Evolutionary conservation across 768 basidiomycete genomes (phyloP), one percentile per base, ranked within the genome.

Genomic region (Tulasnella sp.): DNA sequence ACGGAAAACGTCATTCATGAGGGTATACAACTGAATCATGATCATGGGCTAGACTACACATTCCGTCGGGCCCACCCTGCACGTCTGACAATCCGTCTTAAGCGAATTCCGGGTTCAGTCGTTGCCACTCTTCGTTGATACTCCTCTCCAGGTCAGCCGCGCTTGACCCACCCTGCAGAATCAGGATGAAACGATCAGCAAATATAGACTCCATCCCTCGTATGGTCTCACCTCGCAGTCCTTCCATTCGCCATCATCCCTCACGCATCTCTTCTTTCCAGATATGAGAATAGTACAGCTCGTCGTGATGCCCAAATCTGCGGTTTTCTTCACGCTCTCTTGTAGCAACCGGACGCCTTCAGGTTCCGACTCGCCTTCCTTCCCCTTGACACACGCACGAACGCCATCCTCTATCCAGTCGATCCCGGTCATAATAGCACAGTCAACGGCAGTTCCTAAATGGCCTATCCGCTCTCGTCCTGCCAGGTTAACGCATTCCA

Each of bases 231-330:
- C 94, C 86, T 94, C 91, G 85, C 94, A 97, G 72, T 92, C 86
- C 84, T 93, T 91, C 95, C 95, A 96, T 75, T 86, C 89, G 11
- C 88, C 84, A 72, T 84, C 91, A 84, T 96, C 93, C 58, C 64
- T 69, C 64, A 96, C 88, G 84, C 95, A 96, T 20, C 93, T 90
- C 82, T 89, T 86, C 82, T 87, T 88, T 2, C 88, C 89, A 83
- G 90, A 93, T 83, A 98, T 94, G 54, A 95, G 83, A 72, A 98
- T 88, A 9, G 96, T 96, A 87, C 96, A 98, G 84, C 95, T 96
- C 86, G 92, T 96, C 78, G 86, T 84, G 82, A 97, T 90, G 5
- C 87, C 90, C 83, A 92, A 80, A 28, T 86, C 83, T 77, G 86
- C 82, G 0, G 87, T 89, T 42, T 85, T 81, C 42, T 84, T 81